Conservation (phyloP, 164 flowering plant species). For the Saururus chinensis region DNA sequence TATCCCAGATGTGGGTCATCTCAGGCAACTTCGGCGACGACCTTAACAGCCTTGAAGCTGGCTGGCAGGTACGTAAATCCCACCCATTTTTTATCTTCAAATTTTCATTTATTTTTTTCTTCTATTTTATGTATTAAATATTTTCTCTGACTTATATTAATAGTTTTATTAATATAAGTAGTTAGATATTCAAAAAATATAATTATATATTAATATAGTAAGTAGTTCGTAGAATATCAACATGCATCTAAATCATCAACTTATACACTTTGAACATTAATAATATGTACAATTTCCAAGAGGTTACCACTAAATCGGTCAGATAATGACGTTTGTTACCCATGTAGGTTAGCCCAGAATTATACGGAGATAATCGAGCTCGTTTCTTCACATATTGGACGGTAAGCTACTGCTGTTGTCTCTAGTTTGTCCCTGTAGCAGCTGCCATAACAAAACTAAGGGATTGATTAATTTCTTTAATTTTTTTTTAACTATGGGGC, state of each 20-base stretch:
- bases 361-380: constrained; percentile 84
- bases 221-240: too few relatives aligned
- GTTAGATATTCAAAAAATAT: too few relatives aligned
- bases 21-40: constrained; percentile 93
- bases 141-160: too few relatives aligned
- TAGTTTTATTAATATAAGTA: too few relatives aligned
- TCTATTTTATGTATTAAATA: too few relatives aligned
- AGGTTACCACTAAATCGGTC: too few relatives aligned
- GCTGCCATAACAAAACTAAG: too few relatives aligned
- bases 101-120: background rate
- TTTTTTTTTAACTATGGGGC: background rate
- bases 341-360: constrained; percentile 84
- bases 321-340: background rate
- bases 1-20: constrained; percentile 97
- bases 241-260: too few relatives aligned
- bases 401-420: constrained; percentile 42
- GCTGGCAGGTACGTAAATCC: constrained; percentile 75
- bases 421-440: too few relatives aligned
- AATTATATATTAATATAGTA: too few relatives aligned
- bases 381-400: constrained; percentile 99
- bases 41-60: constrained; percentile 98
- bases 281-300: too few relatives aligned
- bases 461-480: background rate
- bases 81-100: background rate
- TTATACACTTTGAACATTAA: too few relatives aligned